Evolutionary conservation across 805 yeast species (phyloP).

Genomic region (Starmerella bacillaris): DNA sequence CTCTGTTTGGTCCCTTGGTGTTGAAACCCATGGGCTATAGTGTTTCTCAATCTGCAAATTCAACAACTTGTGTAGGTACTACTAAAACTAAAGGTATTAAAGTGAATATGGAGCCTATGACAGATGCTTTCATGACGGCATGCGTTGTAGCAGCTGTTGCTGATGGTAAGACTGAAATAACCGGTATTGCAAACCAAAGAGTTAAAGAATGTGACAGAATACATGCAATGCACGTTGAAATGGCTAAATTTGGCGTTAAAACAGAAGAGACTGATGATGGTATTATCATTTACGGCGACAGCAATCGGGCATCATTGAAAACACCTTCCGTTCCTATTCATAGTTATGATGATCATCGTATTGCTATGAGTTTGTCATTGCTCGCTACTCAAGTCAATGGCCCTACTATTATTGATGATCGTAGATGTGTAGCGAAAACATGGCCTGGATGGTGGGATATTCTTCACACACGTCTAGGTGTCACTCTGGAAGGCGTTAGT

Average conservation of each 20-base stretch:
- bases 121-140: constrained; percentile 94
- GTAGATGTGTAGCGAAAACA: constrained; percentile 88
- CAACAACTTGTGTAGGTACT: constrained; percentile 82
- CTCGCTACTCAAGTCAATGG: constrained; percentile 52
- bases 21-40: constrained; percentile 86
- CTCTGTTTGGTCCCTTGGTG: constrained; percentile 86
- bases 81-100: constrained; percentile 33
- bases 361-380: constrained; percentile 90
- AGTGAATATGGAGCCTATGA: constrained; percentile 98
- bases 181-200: constrained; percentile 94
- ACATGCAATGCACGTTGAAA: constrained; percentile 77
- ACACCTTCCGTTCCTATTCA: constrained; percentile 15
- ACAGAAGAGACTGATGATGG: constrained; percentile 86
- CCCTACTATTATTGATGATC: constrained; percentile 60
- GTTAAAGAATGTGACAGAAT: constrained; percentile 96
- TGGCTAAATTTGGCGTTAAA: constrained; percentile 75
- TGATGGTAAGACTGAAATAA: constrained; percentile 51
- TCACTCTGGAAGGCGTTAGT: constrained; percentile 54
- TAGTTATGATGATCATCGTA: constrained; percentile 90
- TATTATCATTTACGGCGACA: constrained; percentile 45
- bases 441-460: constrained; percentile 99
- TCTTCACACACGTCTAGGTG: constrained; percentile 43
- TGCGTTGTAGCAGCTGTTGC: constrained; percentile 95
- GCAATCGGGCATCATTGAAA: constrained; percentile 1
- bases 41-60: constrained; percentile 63